phyloP scores from a whole-genome alignment of 2,329 filamentous ascomycete genomes.

The Orbilia brochopaga region DNA sequence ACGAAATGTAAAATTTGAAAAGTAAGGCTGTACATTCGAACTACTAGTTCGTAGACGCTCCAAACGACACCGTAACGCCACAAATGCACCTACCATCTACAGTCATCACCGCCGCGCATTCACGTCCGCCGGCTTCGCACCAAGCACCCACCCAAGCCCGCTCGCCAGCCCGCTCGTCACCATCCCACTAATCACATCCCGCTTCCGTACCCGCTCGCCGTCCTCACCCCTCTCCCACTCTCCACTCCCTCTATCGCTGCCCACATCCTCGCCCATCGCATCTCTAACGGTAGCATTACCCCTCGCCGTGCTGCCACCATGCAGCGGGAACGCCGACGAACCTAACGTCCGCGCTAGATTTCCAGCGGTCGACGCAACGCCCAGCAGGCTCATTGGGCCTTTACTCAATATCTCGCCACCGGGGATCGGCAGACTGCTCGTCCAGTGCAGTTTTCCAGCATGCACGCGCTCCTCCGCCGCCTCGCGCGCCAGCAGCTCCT shows the following conservation, averaged over 20 bases:
- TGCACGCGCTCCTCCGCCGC: constrained; percentile 72
- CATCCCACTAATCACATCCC: constrained; percentile 72
- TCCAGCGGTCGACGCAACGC: constrained; percentile 61
- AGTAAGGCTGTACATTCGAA: no score
- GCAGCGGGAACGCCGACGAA: constrained; percentile 61
- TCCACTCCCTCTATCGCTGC: constrained; percentile 54
- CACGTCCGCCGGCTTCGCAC: constrained; percentile 61
- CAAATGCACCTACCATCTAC: neutral
- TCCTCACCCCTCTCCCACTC: constrained; percentile 53
- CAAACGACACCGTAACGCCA: neutral
- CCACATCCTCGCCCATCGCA: constrained; percentile 59
- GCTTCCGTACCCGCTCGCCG: constrained; percentile 66
- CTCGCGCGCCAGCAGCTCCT: constrained; percentile 70
- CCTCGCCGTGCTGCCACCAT: constrained; percentile 53
- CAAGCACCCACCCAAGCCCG: constrained; percentile 72
- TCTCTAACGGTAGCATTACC: constrained; percentile 51
- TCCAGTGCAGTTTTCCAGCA: constrained; percentile 67
- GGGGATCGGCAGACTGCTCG: constrained; percentile 53
- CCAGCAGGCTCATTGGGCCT: constrained; percentile 64
- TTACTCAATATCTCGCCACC: constrained; percentile 54
- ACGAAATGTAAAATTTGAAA: no score
- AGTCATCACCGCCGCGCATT: constrained; percentile 17
- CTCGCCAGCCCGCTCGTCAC: constrained; percentile 72
- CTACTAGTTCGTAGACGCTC: no score
- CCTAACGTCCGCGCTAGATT: constrained; percentile 60